Conservation (phyloP, 2,329 filamentous ascomycete species). For the Ophiosphaerella herpotricha region DNA sequence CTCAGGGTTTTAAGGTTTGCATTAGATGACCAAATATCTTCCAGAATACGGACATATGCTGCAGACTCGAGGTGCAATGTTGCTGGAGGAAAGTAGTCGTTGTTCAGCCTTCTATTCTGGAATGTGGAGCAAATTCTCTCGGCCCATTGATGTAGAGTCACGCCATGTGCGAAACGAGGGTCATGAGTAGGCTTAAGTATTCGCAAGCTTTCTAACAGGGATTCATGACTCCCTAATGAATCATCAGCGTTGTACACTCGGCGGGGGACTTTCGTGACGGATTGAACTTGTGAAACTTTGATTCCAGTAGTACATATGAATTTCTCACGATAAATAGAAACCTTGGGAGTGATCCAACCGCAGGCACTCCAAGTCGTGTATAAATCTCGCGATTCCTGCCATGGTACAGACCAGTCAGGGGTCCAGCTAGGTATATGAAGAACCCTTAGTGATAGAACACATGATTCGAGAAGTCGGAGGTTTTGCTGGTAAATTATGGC, state of each 20-base stretch:
- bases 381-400: not conserved
- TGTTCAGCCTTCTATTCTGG: too few relatives aligned
- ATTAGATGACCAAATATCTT: too few relatives aligned
- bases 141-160: not conserved
- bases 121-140: not conserved
- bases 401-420: conserved; percentile 6
- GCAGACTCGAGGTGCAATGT: too few relatives aligned
- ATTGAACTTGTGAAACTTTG: not conserved
- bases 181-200: not conserved
- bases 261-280: not conserved
- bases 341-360: conserved; percentile 5
- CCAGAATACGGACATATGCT: too few relatives aligned
- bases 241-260: too few relatives aligned
- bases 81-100: too few relatives aligned
- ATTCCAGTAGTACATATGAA: not conserved
- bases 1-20: too few relatives aligned
- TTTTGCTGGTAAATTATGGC: not conserved
- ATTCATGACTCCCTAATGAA: too few relatives aligned
- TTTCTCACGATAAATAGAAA: not conserved
- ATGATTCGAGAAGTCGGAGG: conserved; percentile 2
- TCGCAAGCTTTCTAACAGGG: not conserved
- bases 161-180: not conserved
- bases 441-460: not conserved
- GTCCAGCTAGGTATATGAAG: conserved; percentile 9
- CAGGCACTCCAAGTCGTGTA: conserved; percentile 7